phyloP scores from a whole-genome alignment of 306 rosid genomes.

The Lathyrus oleraceus region DNA sequence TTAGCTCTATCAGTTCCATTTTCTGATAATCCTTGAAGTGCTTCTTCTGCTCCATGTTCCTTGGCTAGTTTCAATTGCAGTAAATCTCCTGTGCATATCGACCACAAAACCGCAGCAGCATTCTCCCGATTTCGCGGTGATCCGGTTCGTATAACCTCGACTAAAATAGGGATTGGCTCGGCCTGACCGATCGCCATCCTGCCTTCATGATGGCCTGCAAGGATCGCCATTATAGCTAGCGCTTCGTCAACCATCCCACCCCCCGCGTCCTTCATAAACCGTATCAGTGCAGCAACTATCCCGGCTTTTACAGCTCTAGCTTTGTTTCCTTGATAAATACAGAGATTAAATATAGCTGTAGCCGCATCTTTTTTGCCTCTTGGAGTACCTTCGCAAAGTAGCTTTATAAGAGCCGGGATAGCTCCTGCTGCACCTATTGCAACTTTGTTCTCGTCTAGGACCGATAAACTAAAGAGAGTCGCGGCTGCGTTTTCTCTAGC shows the following conservation, averaged over 20 bases:
- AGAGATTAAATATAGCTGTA: conserved; percentile 89
- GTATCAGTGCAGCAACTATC: conserved; percentile 71
- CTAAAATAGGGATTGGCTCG: conserved; percentile 65
- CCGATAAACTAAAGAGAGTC: conserved; percentile 91
- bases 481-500: conserved; percentile 99
- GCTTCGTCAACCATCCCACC: conserved; percentile 98
- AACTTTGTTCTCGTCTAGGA: conserved; percentile 87
- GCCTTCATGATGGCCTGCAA: conserved; percentile 88
- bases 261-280: conserved; percentile 80
- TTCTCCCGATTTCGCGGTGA: conserved; percentile 96
- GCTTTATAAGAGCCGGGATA: conserved; percentile 82
- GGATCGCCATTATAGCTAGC: conserved; percentile 88
- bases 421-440: conserved; percentile 99
- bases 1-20: conserved; percentile 95
- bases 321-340: conserved; percentile 95
- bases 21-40: conserved; percentile 76
- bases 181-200: conserved; percentile 70
- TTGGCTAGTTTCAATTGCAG: conserved; percentile 72
- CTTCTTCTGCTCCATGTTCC: conserved; percentile 81
- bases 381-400: conserved; percentile 91
- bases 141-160: conserved; percentile 83
- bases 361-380: conserved; percentile 99
- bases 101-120: conserved; percentile 87
- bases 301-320: conserved; percentile 96
- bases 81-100: conserved; percentile 65